Conservation (phyloP, 2,329 filamentous ascomycete genomes). For the Apiospora hydei region DNA sequence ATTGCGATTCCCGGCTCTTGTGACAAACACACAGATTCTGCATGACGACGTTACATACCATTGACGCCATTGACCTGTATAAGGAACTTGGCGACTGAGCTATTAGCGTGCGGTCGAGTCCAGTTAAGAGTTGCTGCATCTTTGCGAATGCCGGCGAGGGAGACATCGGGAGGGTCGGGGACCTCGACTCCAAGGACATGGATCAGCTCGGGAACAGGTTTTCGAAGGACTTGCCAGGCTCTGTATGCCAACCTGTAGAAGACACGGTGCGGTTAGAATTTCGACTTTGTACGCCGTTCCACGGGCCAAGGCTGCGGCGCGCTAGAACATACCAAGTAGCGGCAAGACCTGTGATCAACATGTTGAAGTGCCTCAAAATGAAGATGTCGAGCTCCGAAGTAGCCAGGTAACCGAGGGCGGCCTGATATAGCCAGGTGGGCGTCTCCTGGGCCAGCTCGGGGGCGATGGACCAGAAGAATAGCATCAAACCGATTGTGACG, state of each 20-base stretch:
- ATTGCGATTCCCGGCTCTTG: slow-evolving; percentile 13
- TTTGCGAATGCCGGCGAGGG: slow-evolving; percentile 85
- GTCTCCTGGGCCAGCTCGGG: slow-evolving; percentile 49
- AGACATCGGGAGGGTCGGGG: slow-evolving; percentile 86
- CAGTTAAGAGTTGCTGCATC: slow-evolving; percentile 91
- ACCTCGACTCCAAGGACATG: slow-evolving; percentile 93
- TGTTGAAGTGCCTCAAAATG: slow-evolving; percentile 58
- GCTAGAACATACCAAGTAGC: slow-evolving; percentile 58
- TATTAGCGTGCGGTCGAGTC: slow-evolving; percentile 73
- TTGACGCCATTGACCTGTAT: slow-evolving; percentile 94
- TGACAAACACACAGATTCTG: neutral
- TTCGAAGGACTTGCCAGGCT: slow-evolving; percentile 87
- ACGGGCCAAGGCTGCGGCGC: neutral
- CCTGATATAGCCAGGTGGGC: slow-evolving; percentile 44
- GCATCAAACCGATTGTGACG: slow-evolving; percentile 47
- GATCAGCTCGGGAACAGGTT: slow-evolving; percentile 89
- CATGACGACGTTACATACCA: slow-evolving; percentile 59
- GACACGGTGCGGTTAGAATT: slow-evolving; percentile 19
- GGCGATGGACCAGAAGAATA: slow-evolving; percentile 52
- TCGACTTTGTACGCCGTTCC: neutral
- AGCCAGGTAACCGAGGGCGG: slow-evolving; percentile 45
- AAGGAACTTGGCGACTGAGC: slow-evolving; percentile 82
- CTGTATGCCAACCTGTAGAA: slow-evolving; percentile 77
- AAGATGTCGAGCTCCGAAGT: slow-evolving; percentile 55
- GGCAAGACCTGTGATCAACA: slow-evolving; percentile 61